These are phyloP conservation scores for Adansonia madagascariensis DNA, from an alignment of 441 rosid species.

Conservation along the genomic window DNA sequence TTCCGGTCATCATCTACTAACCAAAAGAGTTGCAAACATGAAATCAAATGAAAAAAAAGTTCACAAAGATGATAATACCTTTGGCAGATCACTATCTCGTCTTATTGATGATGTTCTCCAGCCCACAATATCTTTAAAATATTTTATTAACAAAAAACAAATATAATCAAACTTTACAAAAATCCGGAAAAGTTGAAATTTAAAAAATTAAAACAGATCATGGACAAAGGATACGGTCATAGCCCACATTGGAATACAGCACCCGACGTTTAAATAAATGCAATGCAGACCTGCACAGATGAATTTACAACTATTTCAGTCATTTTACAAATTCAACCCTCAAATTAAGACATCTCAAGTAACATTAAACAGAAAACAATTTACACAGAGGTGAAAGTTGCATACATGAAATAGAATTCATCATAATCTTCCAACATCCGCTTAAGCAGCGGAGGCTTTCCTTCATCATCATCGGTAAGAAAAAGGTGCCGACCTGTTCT, in stretches of 20 bases:
- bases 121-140: conserved; percentile 77
- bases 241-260: conserved; percentile 76
- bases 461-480: conserved; percentile 81
- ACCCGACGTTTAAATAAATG: conserved; percentile 76
- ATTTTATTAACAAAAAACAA: conserved; percentile 44
- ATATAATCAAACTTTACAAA: conserved; percentile 17
- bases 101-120: conserved; percentile 97
- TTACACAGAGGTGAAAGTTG: conserved; percentile 8
- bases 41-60: not conserved
- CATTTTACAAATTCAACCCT: not conserved
- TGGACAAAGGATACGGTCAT: conserved; percentile 81
- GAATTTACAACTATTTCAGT: conserved; percentile 20
- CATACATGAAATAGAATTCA: conserved; percentile 64
- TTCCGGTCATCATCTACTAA: conserved; percentile 9
- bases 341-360: conserved; percentile 24
- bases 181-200: conserved; percentile 3
- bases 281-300: conserved; percentile 74
- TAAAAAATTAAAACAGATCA: not conserved
- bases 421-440: conserved; percentile 48
- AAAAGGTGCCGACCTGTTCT: conserved; percentile 77
- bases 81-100: conserved; percentile 47
- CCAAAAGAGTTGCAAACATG: conserved; percentile 22
- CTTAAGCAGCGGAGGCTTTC: conserved; percentile 78
- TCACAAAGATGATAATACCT: not conserved
- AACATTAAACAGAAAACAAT: conserved; percentile 15